A percentile compares a stretch with the other conserved stretches of the same genome.
Evolutionary conservation across 129 eudicot genomes (phyloP).

Genomic region (Centella asiatica): DNA sequence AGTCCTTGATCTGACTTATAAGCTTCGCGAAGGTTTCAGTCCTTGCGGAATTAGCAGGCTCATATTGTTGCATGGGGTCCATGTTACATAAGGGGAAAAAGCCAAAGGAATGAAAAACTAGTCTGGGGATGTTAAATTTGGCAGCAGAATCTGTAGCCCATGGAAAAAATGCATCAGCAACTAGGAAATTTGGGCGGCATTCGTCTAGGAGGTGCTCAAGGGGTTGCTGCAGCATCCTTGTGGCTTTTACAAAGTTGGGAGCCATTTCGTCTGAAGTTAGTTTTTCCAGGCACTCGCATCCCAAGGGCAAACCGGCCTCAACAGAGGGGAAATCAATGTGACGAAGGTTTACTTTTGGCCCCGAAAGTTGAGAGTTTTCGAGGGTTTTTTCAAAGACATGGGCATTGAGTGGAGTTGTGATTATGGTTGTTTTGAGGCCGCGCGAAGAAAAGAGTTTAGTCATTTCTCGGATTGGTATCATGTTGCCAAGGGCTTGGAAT

Average conservation of each 20-base stretch:
- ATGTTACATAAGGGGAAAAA: constrained; percentile 33
- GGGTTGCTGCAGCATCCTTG: constrained; percentile 35
- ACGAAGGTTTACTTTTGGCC: not conserved
- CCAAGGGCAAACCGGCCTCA: constrained; percentile 31
- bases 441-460: too few relatives aligned
- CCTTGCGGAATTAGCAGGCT: constrained; percentile 13
- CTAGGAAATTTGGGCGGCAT: constrained; percentile 28
- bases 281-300: constrained; percentile 35
- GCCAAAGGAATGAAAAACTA: constrained; percentile 53
- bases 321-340: constrained; percentile 18
- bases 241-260: constrained; percentile 17
- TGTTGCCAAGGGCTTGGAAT: too few relatives aligned
- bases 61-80: constrained; percentile 12
- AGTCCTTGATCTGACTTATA: constrained; percentile 14
- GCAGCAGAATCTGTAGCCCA: constrained; percentile 58
- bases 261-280: constrained; percentile 3
- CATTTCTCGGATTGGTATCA: too few relatives aligned
- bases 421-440: too few relatives aligned
- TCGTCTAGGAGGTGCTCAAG: constrained; percentile 40
- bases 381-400: not conserved
- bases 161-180: constrained; percentile 41
- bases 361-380: not conserved
- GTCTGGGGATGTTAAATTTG: constrained; percentile 46
- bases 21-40: constrained; percentile 5
- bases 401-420: not conserved